A percentile compares a stretch with the other conserved stretches of the same genome.
phyloP scores from a whole-genome alignment of 2,329 filamentous ascomycete genomes.

The Boeremia lycopersici region DNA sequence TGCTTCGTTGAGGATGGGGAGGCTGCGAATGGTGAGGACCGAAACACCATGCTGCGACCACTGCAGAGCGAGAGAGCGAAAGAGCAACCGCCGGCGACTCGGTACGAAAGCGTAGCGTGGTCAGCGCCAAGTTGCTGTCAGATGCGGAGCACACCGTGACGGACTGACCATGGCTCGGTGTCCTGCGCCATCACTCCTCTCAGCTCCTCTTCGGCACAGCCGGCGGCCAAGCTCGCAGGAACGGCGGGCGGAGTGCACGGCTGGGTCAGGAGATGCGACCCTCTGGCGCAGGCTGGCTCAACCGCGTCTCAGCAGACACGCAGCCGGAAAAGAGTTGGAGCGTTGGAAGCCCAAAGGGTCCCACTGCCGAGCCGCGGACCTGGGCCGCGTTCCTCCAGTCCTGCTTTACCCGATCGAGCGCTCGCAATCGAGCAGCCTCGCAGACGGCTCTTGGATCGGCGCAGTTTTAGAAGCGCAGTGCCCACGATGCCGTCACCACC shows the following conservation, averaged over 20 bases:
- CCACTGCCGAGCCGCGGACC: slow-evolving; percentile 4
- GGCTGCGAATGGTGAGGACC: too few relatives aligned
- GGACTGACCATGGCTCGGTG: slow-evolving; percentile 2
- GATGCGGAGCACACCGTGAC: slow-evolving; percentile 13
- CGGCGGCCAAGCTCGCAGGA: slow-evolving; percentile 1
- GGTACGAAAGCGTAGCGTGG: neutral
- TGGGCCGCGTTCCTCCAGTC: slow-evolving; percentile 3
- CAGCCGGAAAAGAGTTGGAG: slow-evolving; percentile 9
- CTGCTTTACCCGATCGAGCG: slow-evolving; percentile 15
- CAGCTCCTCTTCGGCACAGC: slow-evolving; percentile 5
- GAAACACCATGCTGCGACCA: neutral
- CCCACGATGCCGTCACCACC: slow-evolving; percentile 16
- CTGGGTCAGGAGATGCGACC: slow-evolving; percentile 10
- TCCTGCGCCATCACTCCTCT: neutral
- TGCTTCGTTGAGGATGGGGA: neutral
- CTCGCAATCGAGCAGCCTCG: slow-evolving; percentile 14
- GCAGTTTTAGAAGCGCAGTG: slow-evolving; percentile 14
- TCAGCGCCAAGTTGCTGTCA: slow-evolving; percentile 7
- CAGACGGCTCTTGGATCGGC: slow-evolving; percentile 14
- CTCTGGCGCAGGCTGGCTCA: too few relatives aligned
- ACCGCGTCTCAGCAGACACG: slow-evolving; percentile 5
- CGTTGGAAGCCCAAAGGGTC: neutral
- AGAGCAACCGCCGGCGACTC: neutral
- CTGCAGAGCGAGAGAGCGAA: neutral
- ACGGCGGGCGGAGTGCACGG: slow-evolving; percentile 3